Conservation (phyloP, 1,284 basidiomycete genomes). For the Pisolithus thermaeus region DNA sequence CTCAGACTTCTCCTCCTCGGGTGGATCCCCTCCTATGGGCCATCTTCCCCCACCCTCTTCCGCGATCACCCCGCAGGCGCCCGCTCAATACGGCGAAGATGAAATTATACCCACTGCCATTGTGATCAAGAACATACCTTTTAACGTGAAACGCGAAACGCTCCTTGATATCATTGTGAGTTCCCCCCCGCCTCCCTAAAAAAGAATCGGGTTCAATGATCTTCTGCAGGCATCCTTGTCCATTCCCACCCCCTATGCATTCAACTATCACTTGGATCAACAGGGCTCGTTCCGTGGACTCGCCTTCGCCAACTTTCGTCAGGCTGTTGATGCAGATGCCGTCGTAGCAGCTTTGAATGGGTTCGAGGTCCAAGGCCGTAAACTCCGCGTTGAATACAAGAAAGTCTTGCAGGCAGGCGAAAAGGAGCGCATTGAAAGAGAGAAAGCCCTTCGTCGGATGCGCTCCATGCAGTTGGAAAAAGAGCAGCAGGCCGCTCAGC, state of each 20-base stretch:
- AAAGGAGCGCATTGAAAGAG: conserved; percentile 97
- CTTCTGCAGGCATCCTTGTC: conserved; percentile 71
- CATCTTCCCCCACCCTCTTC: conserved; percentile 46
- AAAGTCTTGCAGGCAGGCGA: conserved; percentile 98
- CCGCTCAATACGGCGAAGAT: conserved; percentile 60
- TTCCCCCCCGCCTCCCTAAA: conserved; percentile 24
- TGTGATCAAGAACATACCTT: conserved; percentile 99
- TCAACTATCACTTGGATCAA: conserved; percentile 97
- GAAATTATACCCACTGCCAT: conserved; percentile 99
- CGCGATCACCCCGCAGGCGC: conserved; percentile 39
- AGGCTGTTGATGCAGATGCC: conserved; percentile 86
- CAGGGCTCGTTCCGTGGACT: conserved; percentile 94
- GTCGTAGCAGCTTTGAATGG: conserved; percentile 95
- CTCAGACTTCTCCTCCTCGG: conserved; percentile 79
- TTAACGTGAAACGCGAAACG: conserved; percentile 95
- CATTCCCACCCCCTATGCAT: conserved; percentile 98
- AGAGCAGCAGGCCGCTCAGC: conserved; percentile 47
- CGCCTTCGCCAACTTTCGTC: conserved; percentile 98
- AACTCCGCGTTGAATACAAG: conserved; percentile 98
- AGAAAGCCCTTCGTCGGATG: conserved; percentile 98
- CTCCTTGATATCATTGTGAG: conserved; percentile 92
- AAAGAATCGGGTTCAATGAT: conserved; percentile 8
- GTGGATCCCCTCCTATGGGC: conserved; percentile 67
- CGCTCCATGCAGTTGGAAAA: conserved; percentile 92
- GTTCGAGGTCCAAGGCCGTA: conserved; percentile 94